Evolutionary conservation across 164 flowering plant genomes (phyloP), one percentile per base, ranked within the genome.

Genomic region (Annona squamosa): DNA sequence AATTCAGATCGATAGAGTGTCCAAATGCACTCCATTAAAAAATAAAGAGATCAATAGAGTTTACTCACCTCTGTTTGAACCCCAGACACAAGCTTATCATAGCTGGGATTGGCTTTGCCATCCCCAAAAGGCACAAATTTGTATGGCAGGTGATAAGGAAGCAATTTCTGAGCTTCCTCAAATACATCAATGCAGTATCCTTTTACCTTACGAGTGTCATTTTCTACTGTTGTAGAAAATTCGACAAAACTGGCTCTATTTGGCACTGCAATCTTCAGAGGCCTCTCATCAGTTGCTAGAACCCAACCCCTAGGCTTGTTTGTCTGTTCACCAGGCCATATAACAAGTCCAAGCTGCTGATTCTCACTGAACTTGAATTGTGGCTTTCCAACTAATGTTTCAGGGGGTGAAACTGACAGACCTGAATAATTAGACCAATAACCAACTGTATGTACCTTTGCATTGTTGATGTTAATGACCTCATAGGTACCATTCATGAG

Each of bases 111-210:
- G 44, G 72, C 67, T 5, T 19, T 65, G 46, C 96, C 94, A 86
- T 90, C 81, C 48, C 97, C 97, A 79, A 84, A 86, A 61, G 79
- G 74, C 71, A 69, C 75, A 48, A 88, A 89, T 48, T 2, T 71
- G 80, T 71, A 79, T 69, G 90, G 92, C 77, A 92, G 80, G 2
- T 77, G 77, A 72, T 92, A 92, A 0, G 94, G 93, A 17, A 92
- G 70, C 43, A 86, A 68, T 41, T 83, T 78, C 65, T 4, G n/a
- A 5, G 94, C 89, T 70, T 81, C 87, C 2, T 66, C n/a, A 73
- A 92, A 92, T 72, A 92, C 86, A 82, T 92, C 98, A 73, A 89
- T 83, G 71, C 89, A 88, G 77, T 83, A 92, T 44, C 96, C 96
- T 72, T 66, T 64, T 5, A 92, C 43, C 59, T 78, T 52, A 68